Percentiles rank a stretch among this genome's conserved stretches.
phyloP scores from a whole-genome alignment of 768 basidiomycete species.

The Coprinellus micaceus region DNA sequence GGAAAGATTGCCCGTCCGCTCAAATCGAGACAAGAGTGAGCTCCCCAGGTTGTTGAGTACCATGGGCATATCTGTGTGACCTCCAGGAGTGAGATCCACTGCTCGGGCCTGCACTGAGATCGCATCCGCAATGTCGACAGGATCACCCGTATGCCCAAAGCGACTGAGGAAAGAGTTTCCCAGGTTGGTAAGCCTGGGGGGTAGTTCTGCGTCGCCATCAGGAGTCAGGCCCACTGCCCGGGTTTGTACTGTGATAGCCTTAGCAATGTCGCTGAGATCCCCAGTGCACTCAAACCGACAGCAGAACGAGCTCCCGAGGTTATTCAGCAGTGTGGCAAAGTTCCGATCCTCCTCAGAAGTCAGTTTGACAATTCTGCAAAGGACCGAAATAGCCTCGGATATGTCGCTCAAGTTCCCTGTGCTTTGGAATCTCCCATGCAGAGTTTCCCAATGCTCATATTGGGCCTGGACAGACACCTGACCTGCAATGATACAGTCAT shows the following conservation, averaged over 20 bases:
- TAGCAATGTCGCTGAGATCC: too few relatives aligned
- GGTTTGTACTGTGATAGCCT: too few relatives aligned
- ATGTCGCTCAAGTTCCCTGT: constrained; percentile 23
- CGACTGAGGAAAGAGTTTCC: constrained; percentile 12
- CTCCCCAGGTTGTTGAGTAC: constrained; percentile 20
- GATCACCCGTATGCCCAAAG: constrained; percentile 23
- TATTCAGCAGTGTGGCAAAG: too few relatives aligned
- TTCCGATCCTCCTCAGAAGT: constrained; percentile 8
- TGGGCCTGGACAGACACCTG: too few relatives aligned
- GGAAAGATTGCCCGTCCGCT: constrained; percentile 16
- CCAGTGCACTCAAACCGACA: too few relatives aligned
- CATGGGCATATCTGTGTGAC: constrained; percentile 15
- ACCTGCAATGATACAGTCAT: too few relatives aligned
- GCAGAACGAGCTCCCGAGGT: too few relatives aligned
- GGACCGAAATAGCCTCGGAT: constrained; percentile 13
- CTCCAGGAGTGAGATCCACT: constrained; percentile 14
- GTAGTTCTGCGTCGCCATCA: constrained; percentile 1
- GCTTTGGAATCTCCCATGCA: constrained; percentile 16
- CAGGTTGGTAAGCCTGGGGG: neutral
- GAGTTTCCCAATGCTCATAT: too few relatives aligned
- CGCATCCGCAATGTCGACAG: constrained; percentile 22
- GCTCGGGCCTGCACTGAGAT: constrained; percentile 13
- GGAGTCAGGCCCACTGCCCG: too few relatives aligned
- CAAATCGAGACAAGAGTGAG: constrained; percentile 19
- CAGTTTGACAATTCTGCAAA: constrained; percentile 5